phyloP scores from a whole-genome alignment of 2,329 filamentous ascomycete genomes.

The Lizonia empirigonia region DNA sequence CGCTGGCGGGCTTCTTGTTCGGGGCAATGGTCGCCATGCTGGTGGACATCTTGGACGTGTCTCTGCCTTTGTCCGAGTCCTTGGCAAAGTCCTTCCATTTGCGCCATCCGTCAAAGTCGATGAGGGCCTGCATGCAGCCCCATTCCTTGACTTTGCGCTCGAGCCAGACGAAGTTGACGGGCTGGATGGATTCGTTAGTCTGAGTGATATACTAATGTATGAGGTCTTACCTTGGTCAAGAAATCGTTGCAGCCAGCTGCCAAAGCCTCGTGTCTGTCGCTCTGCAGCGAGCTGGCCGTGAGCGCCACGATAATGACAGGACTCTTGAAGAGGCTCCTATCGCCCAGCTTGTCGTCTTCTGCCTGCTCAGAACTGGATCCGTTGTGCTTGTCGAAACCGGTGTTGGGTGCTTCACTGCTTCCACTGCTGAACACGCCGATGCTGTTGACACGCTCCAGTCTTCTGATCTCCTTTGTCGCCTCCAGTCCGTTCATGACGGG shows the following conservation, averaged over 20 bases:
- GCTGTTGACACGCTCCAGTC: conserved; percentile 85
- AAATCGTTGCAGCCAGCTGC: conserved; percentile 98
- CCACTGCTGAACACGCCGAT: conserved; percentile 81
- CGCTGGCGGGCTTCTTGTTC: conserved; percentile 25
- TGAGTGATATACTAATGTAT: not conserved
- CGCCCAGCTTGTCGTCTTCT: conserved; percentile 72
- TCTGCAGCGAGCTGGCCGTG: conserved; percentile 92
- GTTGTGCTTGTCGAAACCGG: conserved; percentile 47
- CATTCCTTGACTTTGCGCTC: conserved; percentile 98
- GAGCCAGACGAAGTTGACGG: conserved; percentile 96
- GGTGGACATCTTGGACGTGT: conserved; percentile 42
- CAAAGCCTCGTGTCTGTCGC: conserved; percentile 91
- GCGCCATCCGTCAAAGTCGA: conserved; percentile 97
- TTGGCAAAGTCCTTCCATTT: conserved; percentile 85
- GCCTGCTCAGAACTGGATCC: conserved; percentile 46
- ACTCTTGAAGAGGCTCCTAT: conserved; percentile 79
- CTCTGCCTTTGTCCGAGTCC: conserved; percentile 44
- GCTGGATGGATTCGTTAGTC: conserved; percentile 59
- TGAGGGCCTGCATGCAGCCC: conserved; percentile 99
- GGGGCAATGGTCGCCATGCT: conserved; percentile 42
- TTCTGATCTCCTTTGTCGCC: conserved; percentile 90
- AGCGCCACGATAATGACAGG: conserved; percentile 97
- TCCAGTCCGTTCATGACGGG: conserved; percentile 96
- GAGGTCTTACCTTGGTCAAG: conserved; percentile 79
- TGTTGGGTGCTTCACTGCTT: conserved; percentile 51